A percentile compares a stretch with the other conserved stretches of the same genome.
Evolutionary conservation across 306 rosid genomes (phyloP).

Genomic region (Mimosa pudica): DNA sequence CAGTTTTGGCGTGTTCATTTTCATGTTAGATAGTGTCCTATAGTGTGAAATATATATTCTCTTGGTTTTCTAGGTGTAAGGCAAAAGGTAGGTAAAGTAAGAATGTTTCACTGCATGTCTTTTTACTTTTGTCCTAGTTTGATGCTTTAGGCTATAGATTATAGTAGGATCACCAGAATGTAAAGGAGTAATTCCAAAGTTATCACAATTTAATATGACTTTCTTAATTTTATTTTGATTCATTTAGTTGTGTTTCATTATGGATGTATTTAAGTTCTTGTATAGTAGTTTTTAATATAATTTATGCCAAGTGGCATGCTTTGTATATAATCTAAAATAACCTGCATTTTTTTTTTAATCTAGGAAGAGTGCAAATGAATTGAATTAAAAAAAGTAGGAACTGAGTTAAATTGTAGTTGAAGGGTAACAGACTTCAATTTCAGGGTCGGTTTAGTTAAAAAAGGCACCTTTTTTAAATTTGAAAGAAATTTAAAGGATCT

Average conservation of each 20-base stretch:
- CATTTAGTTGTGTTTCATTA: background rate
- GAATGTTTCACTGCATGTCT: conserved; percentile 13
- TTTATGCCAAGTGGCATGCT: too few species aligned
- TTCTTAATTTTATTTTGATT: background rate
- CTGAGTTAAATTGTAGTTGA: too few species aligned
- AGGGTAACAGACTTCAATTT: too few species aligned
- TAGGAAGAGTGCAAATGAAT: too few species aligned
- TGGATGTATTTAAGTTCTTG: background rate
- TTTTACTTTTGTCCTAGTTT: background rate
- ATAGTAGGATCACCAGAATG: conserved; percentile 36
- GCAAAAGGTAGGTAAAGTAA: conserved; percentile 26
- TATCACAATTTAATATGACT: background rate
- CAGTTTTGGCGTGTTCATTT: conserved; percentile 1
- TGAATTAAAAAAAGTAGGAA: too few species aligned
- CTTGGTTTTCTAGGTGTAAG: background rate
- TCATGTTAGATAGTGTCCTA: background rate
- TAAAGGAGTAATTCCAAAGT: conserved; percentile 33
- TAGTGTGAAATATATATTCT: background rate
- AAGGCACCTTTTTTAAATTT: too few species aligned
- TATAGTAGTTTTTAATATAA: too few species aligned
- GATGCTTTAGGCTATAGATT: conserved; percentile 35
- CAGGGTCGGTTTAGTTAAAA: too few species aligned
- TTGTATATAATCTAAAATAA: too few species aligned
- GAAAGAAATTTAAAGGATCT: background rate
- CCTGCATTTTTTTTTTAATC: too few species aligned